Percentiles rank a stretch among this genome's conserved stretches.
Conservation (phyloP, 345 rosid species). For the Reutealis trisperma region DNA sequence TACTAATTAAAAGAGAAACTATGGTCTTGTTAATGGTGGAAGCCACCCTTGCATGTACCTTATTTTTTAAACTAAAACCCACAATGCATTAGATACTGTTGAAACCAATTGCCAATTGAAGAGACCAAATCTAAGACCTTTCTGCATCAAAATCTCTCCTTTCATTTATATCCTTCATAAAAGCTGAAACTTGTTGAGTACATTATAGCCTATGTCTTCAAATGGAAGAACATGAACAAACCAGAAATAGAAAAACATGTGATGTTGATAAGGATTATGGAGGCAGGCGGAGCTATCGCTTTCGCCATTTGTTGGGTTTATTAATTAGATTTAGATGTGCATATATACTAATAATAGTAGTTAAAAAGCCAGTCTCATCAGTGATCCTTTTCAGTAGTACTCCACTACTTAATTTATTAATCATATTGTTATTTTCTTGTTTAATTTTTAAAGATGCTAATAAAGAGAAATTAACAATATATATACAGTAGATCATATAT, state of each 20-base stretch:
- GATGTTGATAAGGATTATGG: conserved; percentile 30
- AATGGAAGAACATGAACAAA: conserved; percentile 19
- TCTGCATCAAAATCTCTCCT: not conserved
- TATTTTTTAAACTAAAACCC: not conserved
- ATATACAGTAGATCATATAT: no score
- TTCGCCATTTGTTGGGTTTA: not conserved
- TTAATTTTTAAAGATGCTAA: no score
- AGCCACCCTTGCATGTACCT: conserved; percentile 9
- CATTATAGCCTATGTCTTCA: conserved; percentile 23
- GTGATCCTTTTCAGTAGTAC: no score
- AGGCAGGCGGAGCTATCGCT: conserved; percentile 12
- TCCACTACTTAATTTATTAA: no score
- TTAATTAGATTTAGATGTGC: not conserved
- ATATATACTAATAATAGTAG: no score
- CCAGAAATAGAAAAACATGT: conserved; percentile 30
- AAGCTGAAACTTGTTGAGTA: conserved; percentile 9
- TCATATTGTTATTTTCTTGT: no score
- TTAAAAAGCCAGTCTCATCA: no score
- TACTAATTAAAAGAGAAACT: no score
- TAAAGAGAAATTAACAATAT: no score
- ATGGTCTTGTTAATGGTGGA: conserved; percentile 7
- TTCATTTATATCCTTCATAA: conserved; percentile 10
- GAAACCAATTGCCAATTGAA: not conserved
- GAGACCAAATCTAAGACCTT: conserved; percentile 17
- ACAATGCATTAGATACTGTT: not conserved